A percentile compares a stretch with the other conserved stretches of the same genome.
These are phyloP conservation scores for Wickerhamiella infanticola DNA, from an alignment of 1,139 yeast species.

Conservation along the genomic window DNA sequence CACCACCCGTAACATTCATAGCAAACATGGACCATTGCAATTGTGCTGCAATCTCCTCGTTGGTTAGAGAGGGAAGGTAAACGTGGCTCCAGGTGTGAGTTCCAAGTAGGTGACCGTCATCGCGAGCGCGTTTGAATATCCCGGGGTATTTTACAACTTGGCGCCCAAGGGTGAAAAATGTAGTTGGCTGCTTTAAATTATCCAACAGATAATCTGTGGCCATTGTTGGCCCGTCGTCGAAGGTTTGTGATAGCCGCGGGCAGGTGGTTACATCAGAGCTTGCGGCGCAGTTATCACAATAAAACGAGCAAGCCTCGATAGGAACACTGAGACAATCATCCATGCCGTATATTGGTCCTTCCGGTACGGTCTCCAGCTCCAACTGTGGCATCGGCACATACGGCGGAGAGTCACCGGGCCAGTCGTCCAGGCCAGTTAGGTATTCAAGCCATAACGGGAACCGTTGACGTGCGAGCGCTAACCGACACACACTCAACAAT, in stretches of 20 bases:
- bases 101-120: slow-evolving; percentile 63
- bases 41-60: slow-evolving; percentile 76
- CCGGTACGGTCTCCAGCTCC: slow-evolving; percentile 37
- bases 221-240: slow-evolving; percentile 89
- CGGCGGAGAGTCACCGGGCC: slow-evolving; percentile 86
- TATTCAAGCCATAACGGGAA: slow-evolving; percentile 66
- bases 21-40: slow-evolving; percentile 96
- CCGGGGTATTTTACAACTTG: slow-evolving; percentile 68
- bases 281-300: slow-evolving; percentile 67
- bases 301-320: slow-evolving; percentile 59
- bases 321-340: slow-evolving; percentile 41
- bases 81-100: slow-evolving; percentile 92
- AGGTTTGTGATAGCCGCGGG: slow-evolving; percentile 58
- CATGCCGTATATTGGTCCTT: slow-evolving; percentile 35
- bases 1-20: slow-evolving; percentile 84
- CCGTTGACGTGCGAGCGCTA: not conserved
- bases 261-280: slow-evolving; percentile 68
- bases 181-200: slow-evolving; percentile 38
- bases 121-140: slow-evolving; percentile 41
- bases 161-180: slow-evolving; percentile 76
- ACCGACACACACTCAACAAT: not conserved
- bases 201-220: slow-evolving; percentile 46
- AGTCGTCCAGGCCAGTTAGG: slow-evolving; percentile 52
- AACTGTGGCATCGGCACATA: slow-evolving; percentile 67
- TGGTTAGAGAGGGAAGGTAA: slow-evolving; percentile 58